These are phyloP conservation scores for Globisporangium ultimum DNA, from an alignment of 352 stramenopile species.

Conservation along the genomic window DNA sequence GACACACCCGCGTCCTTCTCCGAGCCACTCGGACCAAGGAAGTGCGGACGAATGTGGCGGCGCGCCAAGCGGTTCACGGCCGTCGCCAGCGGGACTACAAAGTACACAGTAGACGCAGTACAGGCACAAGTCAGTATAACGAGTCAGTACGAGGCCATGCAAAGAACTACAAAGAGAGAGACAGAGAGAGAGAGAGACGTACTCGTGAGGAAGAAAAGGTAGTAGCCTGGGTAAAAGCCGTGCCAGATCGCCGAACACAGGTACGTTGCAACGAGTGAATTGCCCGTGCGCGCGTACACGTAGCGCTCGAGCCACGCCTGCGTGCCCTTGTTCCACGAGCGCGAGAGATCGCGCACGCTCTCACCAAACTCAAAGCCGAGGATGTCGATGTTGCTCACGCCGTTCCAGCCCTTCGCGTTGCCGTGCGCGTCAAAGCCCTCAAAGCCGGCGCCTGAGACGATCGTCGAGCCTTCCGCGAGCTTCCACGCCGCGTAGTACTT, in stretches of 20 bases:
- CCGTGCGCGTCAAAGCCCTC: constrained; percentile 91
- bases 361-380: constrained; percentile 92
- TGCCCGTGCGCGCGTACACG: constrained; percentile 95
- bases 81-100: constrained; percentile 53
- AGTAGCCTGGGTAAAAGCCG: constrained; percentile 99
- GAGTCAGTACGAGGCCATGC: background rate
- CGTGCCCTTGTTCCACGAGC: constrained; percentile 97
- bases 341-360: constrained; percentile 86
- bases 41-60: constrained; percentile 52
- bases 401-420: constrained; percentile 88
- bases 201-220: constrained; percentile 92
- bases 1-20: constrained; percentile 16
- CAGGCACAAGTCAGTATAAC: background rate
- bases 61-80: constrained; percentile 60
- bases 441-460: constrained; percentile 87
- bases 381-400: constrained; percentile 95
- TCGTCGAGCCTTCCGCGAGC: constrained; percentile 70
- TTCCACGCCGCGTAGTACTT: constrained; percentile 98
- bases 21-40: constrained; percentile 19
- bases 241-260: constrained; percentile 96
- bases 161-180: background rate
- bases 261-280: constrained; percentile 93
- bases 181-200: constrained; percentile 13
- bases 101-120: background rate
- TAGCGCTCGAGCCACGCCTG: constrained; percentile 96